Conservation (phyloP, 169 alveolate species). For the Plasmodium yoelii region DNA sequence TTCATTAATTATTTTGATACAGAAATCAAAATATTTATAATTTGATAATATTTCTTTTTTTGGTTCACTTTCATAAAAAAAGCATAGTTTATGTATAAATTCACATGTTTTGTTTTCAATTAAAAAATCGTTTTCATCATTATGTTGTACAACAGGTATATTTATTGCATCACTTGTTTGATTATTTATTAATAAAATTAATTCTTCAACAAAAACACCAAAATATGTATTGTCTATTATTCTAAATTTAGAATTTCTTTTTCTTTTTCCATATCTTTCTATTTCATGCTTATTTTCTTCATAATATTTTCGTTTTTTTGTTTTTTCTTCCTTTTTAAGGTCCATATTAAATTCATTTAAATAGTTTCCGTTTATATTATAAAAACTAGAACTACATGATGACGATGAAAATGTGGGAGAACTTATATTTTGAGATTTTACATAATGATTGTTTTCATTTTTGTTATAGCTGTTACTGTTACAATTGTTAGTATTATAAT, state of each 20-base stretch:
- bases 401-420: constrained; percentile 40
- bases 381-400: constrained; percentile 43
- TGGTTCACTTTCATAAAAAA: constrained; percentile 53
- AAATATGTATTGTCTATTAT: constrained; percentile 68
- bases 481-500: too few species aligned
- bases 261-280: constrained; percentile 71
- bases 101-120: constrained; percentile 56
- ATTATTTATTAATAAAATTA: constrained; percentile 44
- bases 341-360: constrained; percentile 13
- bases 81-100: constrained; percentile 49
- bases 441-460: neutral
- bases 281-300: constrained; percentile 69
- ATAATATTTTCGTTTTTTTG: constrained; percentile 69
- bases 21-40: constrained; percentile 23
- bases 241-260: constrained; percentile 53
- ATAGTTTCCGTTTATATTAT: constrained; percentile 19
- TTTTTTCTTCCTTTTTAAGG: constrained; percentile 25
- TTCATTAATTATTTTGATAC: constrained; percentile 46
- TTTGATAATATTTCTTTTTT: constrained; percentile 9
- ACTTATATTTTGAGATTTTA: constrained; percentile 19
- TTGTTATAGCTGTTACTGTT: neutral
- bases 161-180: constrained; percentile 69
- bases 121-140: constrained; percentile 26
- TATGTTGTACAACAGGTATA: constrained; percentile 40
- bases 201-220: constrained; percentile 75